Evolutionary conservation across 1,284 basidiomycete species (phyloP), one percentile per base, ranked within the genome.

Genomic region (Tremellales sp.): DNA sequence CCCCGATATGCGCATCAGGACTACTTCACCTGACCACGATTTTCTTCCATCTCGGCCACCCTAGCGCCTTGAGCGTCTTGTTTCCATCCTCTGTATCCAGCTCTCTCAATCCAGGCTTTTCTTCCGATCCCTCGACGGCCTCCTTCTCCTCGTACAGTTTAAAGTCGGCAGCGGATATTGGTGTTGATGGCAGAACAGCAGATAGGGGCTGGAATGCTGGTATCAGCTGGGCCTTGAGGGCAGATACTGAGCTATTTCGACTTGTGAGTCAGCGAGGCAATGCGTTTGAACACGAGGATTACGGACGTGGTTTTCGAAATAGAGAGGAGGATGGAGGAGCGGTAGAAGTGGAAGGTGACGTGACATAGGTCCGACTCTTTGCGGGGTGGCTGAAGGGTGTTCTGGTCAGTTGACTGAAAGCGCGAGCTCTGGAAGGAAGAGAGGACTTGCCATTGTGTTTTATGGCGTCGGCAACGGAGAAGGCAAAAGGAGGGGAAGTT

Each of bases 41-140:
- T 36, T 41, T 58, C 56, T 68, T 66, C 66, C 65, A 71, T 45
- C 61, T 55, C 9, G 35, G 39, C 68, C 66, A 69, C 1, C 58
- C 63, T 4, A 63, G 46, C 2, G 22, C 28, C 35, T 32, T 34
- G 10, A 68, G 34, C 13, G 29, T 59, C 40, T 50, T 49, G 3
- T 50, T 51, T n/a, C 46, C 43, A 12, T 49, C 48, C 8, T 50
- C 48, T 19, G 19, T 13, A 21, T 53, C 53, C 27, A 61, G 13
- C 40, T 41, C 29, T 34, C 46, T 41, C 24, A 58, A 18, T 28
- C 33, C 42, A 19, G 35, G 46, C 10, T 37, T 26, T 47, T 48
- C 40, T 36, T 56, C 40, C 21, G 47, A 40, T 10, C 60, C 63
- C 39, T 65, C 63, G 14, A 57, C 50, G 1, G 32, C 29, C n/a